These are phyloP conservation scores for Sclerotinia spermophila DNA, from an alignment of 2,329 filamentous ascomycete species.

Conservation along the genomic window DNA sequence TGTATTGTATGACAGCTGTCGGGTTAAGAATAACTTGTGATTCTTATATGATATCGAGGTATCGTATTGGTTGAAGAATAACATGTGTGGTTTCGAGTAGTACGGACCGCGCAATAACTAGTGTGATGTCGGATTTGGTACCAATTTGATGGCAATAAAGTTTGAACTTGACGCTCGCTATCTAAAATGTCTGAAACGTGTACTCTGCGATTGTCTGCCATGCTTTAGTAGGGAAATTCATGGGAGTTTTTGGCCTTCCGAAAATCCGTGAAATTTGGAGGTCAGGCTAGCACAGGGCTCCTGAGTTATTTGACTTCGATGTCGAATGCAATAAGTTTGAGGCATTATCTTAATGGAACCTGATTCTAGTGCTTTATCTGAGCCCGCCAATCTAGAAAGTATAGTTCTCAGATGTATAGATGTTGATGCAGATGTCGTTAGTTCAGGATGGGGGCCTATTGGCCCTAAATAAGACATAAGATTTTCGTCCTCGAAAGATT, in stretches of 20 bases:
- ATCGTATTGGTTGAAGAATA: too few species aligned
- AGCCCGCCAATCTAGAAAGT: background rate
- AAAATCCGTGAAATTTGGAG: background rate
- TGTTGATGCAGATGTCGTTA: background rate
- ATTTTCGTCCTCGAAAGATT: accelerated
- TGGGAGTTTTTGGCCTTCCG: background rate
- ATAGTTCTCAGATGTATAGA: background rate
- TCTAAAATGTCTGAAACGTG: background rate
- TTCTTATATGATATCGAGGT: too few species aligned
- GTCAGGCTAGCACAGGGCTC: too few species aligned
- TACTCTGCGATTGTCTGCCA: background rate
- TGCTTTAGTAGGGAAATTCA: background rate
- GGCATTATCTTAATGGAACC: too few species aligned
- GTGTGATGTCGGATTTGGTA: too few species aligned
- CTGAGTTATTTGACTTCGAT: background rate
- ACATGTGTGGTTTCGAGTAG: too few species aligned
- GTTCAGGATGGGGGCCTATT: background rate
- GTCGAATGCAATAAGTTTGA: too few species aligned
- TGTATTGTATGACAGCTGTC: too few species aligned
- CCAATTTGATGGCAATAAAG: too few species aligned
- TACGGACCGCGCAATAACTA: too few species aligned
- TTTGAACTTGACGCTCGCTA: background rate
- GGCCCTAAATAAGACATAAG: background rate
- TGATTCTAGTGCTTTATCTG: background rate
- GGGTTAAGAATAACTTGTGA: too few species aligned